Evolutionary conservation across 2,329 filamentous ascomycete genomes (phyloP).

Genomic region (Venturia nashicola): DNA sequence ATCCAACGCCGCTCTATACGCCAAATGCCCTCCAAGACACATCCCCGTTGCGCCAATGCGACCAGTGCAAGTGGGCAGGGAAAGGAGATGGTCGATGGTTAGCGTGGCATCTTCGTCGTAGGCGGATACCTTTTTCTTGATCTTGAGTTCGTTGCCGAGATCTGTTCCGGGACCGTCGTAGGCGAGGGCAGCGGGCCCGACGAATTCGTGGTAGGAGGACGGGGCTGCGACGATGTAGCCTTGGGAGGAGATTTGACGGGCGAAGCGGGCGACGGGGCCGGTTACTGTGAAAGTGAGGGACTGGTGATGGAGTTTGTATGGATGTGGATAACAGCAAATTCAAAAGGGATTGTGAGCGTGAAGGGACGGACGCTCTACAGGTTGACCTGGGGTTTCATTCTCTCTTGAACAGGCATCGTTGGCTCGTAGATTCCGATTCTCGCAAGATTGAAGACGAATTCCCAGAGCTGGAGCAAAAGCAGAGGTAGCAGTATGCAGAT

Average conservation of each 20-base stretch:
- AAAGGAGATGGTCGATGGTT: constrained; percentile 27
- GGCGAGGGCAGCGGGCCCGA: constrained; percentile 65
- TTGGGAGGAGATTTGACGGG: constrained; percentile 80
- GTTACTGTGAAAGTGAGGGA: constrained; percentile 47
- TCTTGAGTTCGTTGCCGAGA: constrained; percentile 74
- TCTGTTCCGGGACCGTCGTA: constrained; percentile 86
- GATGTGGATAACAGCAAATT: neutral
- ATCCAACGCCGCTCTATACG: constrained; percentile 62
- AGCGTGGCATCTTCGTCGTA: constrained; percentile 55
- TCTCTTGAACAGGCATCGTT: no score
- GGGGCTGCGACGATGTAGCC: constrained; percentile 89
- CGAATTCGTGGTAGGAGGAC: constrained; percentile 89
- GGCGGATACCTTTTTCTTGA: constrained; percentile 70
- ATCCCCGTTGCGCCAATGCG: constrained; percentile 72
- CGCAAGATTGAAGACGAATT: no score
- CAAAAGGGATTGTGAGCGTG: no score
- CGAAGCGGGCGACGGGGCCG: constrained; percentile 79
- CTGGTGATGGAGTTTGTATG: no score
- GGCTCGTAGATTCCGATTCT: no score
- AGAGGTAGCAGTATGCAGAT: no score
- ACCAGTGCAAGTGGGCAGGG: constrained; percentile 50
- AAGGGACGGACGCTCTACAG: no score
- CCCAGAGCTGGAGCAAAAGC: no score
- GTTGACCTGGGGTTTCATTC: no score
- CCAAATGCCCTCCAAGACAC: constrained; percentile 87